Base-by-base conservation (phyloP, 352 stramenopile genomes). In the Phytophthora crassamura region DNA sequence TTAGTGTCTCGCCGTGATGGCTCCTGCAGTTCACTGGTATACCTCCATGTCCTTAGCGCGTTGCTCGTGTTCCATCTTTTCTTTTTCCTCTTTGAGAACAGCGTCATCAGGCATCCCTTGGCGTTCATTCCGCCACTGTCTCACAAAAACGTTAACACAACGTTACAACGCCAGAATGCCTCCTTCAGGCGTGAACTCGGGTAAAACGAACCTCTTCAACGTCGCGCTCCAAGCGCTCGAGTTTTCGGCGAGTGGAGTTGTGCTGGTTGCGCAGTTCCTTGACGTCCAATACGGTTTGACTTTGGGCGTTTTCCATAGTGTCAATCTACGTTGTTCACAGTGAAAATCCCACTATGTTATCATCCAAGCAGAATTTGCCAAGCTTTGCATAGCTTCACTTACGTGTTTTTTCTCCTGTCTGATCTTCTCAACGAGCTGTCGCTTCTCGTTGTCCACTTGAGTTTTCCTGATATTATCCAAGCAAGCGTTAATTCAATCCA, bases 11-110 rank as follows among this genome's bases (percentile, higher is more conserved):
- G 12, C 4, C n/a, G 1, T 9, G 32, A 12, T 47, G 25, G 20
- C 34, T 30, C 25, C 25, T 30, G 25, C 4, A 30, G 25, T 30
- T 30, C 28, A 8, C 34, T 15, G 16, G 16, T 33, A 3, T 55
- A 92, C 84, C 77, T 94, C 82, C 56, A 91, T 74, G 50, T 90
- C 82, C 61, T 88, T 89, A 1, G 75, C 66, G 9, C 86, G 82
- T 49, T 94, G 84, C 15, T 89, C 69, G 28, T 57, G 84, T 40
- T 94, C 86, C 3, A 93, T 41, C 22, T 82, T 66, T 10, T 82
- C 65, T 50, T 94, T 94, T 61, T 82, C 71, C 15, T 66, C 22
- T 61, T 89, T 91, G 12, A 93, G 38, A 1, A 78, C 49, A 12
- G 47, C 40, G 64, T 90, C 78, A 34, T 85, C 60, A 7, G 73